Base-by-base conservation (phyloP, 306 rosid species). In the Quercus berberidifolia region DNA sequence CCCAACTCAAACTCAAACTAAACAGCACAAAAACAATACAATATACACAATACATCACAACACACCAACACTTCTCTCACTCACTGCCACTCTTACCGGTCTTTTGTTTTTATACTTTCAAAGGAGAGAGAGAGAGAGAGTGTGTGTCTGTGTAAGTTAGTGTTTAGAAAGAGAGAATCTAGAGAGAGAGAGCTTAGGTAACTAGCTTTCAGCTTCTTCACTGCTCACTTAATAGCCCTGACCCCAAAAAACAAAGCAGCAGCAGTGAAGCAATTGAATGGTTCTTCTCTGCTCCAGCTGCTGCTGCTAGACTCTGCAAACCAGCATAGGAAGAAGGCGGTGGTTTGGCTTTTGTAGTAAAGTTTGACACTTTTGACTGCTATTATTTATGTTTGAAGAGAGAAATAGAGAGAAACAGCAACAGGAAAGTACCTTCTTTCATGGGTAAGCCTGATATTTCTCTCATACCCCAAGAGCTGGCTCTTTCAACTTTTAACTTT, bases 291-390 rank as follows among this genome's bases (percentile, higher is more conserved):
- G 65, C 80, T 67, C 10, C 79, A 65, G 6, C 87, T 82, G 68
- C 86, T 70, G 25, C 84, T 60, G 23, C 81, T 55, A 58, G 59
- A 11, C 33, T 51, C 78, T 73, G 56, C 80, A 18, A 41, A 38
- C 43, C 33, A 31, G 79, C 15, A 15, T 75, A 26, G 76, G 74
- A 82, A 65, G 65, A 86, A 83, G 93, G 88, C 87, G 84, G 88
- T 87, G 89, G 77, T 88, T 88, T 80, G 79, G 85, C 79, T 79
- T 86, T 92, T 92, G 72, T 62, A 72, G 91, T 83, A 80, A 81
- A 49, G 54, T 12, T 49, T 49, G 54, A 49, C 14, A 49, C 69
- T 83, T 83, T 83, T 86, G 90, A 81, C 85, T 71, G 9, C 73
- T 33, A 64, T 35, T 52, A 26, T 57, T 26, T 71, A 76, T 62